Base-by-base conservation (phyloP, 1,284 basidiomycete genomes). In the Ustilago loliicola region DNA sequence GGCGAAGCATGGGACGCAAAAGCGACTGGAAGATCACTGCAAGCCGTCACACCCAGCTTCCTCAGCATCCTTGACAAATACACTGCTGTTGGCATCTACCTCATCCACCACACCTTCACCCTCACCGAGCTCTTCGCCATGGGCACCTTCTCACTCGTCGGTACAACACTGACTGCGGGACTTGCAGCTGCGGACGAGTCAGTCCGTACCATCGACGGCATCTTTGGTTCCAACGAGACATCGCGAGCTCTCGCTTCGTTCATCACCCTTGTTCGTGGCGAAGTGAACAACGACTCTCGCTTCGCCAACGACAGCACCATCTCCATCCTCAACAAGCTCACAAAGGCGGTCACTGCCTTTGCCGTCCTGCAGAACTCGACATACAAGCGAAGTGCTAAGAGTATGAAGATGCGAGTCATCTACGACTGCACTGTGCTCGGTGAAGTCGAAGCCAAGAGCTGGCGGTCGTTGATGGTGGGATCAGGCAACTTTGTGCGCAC, bases 221-320 rank as follows among this genome's bases (percentile, higher is more conserved):
- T 90, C 54, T 89, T 90, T 77, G 89, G 89, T 1, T 88, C 87
- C 19, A 89, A 88, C 81, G 89, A 90, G 79, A 88, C 88, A 0
- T 88, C 87, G 3, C 82, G 89, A 27, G 88, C 88, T 0, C 82
- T 90, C 29, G 82, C 87, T 8, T 83, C 85, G 11, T 89, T 90
- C 77, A 89, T 90, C 77, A 84, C 86, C 1, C 85, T 89, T 40
- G 87, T 89, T 2, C 80, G 87, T 3, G 79, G 82, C n/a, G 89
- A 90, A 79, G 65, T 89, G 32, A 86, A 87, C 55, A 59, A 72
- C 25, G 79, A 81, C 47, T 34, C 58, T 19, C 70, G 83, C 27
- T 87, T 87, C 65, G 79, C 85, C 29, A 83, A 82, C 29, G 79
- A 86, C 17, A 86, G 79, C 51, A 61, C 71, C 19, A 21, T 80